These are phyloP conservation scores for Apiotrichum mycotoxinovorans DNA, from an alignment of 1,284 basidiomycete genomes.

Conservation along the genomic window DNA sequence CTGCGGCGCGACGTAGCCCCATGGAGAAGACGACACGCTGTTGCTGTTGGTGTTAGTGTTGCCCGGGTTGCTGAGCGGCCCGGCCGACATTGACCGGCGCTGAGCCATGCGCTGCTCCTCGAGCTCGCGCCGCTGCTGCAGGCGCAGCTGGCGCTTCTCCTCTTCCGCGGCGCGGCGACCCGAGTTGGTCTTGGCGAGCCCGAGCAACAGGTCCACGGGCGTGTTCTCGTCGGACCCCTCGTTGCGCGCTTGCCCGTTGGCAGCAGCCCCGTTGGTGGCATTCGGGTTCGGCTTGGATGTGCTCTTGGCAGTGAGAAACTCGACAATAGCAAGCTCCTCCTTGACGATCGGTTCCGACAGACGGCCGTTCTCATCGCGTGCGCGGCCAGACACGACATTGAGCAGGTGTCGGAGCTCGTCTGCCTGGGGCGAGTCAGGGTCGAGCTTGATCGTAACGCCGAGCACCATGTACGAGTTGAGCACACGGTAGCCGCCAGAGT, in stretches of 20 bases:
- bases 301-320: conserved; percentile 49
- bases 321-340: conserved; percentile 51
- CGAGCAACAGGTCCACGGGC: conserved; percentile 45
- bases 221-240: conserved; percentile 36
- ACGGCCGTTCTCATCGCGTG: conserved; percentile 45
- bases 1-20: conserved; percentile 48
- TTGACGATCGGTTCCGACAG: conserved; percentile 51
- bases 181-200: conserved; percentile 43
- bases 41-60: conserved; percentile 14
- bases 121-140: conserved; percentile 43
- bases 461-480: conserved; percentile 51
- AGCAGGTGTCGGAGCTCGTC: conserved; percentile 50
- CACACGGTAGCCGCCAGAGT: conserved; percentile 49
- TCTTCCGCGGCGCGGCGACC: conserved; percentile 46
- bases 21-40: conserved; percentile 30
- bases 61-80: background rate
- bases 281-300: conserved; percentile 12
- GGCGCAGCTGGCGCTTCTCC: conserved; percentile 41
- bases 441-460: conserved; percentile 51
- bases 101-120: conserved; percentile 36
- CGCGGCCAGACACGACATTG: conserved; percentile 50
- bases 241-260: conserved; percentile 9
- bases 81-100: conserved; percentile 13
- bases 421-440: conserved; percentile 49
- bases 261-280: conserved; percentile 13